These are phyloP conservation scores for Sicyos edulis DNA, from an alignment of 306 rosid genomes.

Conservation along the genomic window DNA sequence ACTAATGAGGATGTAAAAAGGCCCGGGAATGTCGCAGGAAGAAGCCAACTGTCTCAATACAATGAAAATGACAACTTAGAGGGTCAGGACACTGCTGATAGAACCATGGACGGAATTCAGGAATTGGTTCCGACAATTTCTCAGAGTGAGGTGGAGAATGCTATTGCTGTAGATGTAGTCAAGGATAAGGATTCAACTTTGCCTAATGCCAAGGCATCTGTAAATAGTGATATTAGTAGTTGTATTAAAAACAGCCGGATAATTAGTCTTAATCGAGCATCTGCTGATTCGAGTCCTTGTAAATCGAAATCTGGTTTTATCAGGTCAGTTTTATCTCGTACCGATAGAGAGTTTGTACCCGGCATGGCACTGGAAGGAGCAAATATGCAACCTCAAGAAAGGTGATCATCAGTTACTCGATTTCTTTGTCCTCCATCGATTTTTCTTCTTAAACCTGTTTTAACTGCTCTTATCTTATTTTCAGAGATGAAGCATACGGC, in stretches of 20 bases:
- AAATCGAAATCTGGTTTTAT: conserved; percentile 47
- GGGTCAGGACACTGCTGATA: conserved; percentile 29
- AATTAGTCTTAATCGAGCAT: conserved; percentile 56
- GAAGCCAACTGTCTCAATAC: conserved; percentile 25
- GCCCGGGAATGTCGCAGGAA: conserved; percentile 23
- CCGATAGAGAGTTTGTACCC: conserved; percentile 48
- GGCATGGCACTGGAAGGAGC: conserved; percentile 42
- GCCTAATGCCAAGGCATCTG: conserved; percentile 39
- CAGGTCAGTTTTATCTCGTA: conserved; percentile 38
- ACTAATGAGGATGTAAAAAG: conserved; percentile 29
- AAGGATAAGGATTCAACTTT: conserved; percentile 32
- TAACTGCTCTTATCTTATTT: conserved; percentile 23
- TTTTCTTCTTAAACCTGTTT: background rate
- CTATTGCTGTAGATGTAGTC: conserved; percentile 36
- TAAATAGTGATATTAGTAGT: conserved; percentile 40
- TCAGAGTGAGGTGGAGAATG: conserved; percentile 34
- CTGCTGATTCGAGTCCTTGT: conserved; percentile 45
- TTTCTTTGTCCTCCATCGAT: background rate
- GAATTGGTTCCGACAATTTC: conserved; percentile 27
- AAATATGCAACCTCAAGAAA: conserved; percentile 51
- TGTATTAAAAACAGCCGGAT: conserved; percentile 65
- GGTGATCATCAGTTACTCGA: conserved; percentile 41
- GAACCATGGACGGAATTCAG: conserved; percentile 29
- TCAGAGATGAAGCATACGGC: conserved; percentile 59
- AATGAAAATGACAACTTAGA: conserved; percentile 28